Evolutionary conservation across 2,329 filamentous ascomycete species (phyloP), one percentile per base, ranked within the genome.

Genomic region (Pyrenophora teres): DNA sequence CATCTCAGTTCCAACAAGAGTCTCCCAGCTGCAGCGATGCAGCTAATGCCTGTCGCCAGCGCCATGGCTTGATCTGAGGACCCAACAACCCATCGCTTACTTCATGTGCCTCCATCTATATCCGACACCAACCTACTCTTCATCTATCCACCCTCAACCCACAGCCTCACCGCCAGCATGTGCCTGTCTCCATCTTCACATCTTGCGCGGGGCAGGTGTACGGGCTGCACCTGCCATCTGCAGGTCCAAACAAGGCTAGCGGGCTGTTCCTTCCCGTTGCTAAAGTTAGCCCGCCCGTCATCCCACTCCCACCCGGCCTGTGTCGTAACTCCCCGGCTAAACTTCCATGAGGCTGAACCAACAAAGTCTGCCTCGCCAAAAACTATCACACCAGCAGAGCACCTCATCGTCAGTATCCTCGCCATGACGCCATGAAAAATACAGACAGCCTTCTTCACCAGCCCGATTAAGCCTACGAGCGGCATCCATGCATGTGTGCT

Each of bases 341-440:
- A 53, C 25, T 21, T 45, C n/a, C 40, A 39, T 40, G 45, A 44
- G 37, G 50, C 57, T 54, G 51, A 53, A 54, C 42, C 27, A 19
- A 35, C 39, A 45, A 13, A 57, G 35, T 60, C 58, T 60, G 58
- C 58, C 58, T 60, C 56, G 58, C 56, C 45, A 59, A 49, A 54
- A 59, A 54, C 50, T 40, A 42, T 54, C 52, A 49, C 38, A 33
- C 40, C 18, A 21, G 21, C 40, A 15, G n/a, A 21, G 21, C 40
- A 15, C 8, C 25, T 23, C 40, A 36, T 47, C 36, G 40, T 23
- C 19, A 54, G 57, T 45, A 36, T 31, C 18, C 32, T 48, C 48
- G 42, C 52, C 27, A 30, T 30, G 27, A 30, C 27, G 8, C 27
- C 27, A 30, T 30, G 27, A 0, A 12, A 13, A 30, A 30, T 12